These are phyloP conservation scores for Stipa capillata DNA, from an alignment of 176 grass and related monocot genomes.

Conservation along the genomic window DNA sequence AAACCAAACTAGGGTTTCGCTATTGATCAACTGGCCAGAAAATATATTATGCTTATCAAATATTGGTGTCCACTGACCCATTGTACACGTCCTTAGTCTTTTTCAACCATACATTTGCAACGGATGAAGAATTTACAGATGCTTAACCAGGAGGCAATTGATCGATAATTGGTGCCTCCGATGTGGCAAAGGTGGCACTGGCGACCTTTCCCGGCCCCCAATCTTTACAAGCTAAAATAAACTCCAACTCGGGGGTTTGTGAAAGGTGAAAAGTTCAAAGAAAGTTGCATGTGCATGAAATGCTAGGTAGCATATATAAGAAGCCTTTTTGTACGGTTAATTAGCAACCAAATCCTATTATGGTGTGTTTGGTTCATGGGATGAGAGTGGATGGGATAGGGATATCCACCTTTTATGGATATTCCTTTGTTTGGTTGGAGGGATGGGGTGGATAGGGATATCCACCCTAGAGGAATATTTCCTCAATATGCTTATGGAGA, in stretches of 20 bases:
- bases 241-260: slow-evolving; percentile 12
- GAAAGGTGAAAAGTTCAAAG: slow-evolving; percentile 22
- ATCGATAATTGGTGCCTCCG: slow-evolving; percentile 15
- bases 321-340: slow-evolving; percentile 3
- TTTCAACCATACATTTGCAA: background rate
- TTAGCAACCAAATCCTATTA: slow-evolving; percentile 41
- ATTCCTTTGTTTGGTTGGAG: no score
- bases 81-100: background rate
- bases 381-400: no score
- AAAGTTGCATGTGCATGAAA: slow-evolving; percentile 28
- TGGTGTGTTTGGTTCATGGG: no score
- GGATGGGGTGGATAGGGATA: no score
- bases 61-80: background rate
- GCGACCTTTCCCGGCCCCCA: background rate
- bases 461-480: no score
- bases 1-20: no score
- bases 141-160: background rate
- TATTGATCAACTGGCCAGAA: background rate
- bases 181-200: slow-evolving; percentile 28
- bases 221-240: slow-evolving; percentile 7
- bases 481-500: no score
- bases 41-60: background rate
- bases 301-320: background rate
- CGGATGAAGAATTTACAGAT: background rate
- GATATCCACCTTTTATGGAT: no score